phyloP scores from a whole-genome alignment of 2,329 filamentous ascomycete species.

The Pezicula carpinea region DNA sequence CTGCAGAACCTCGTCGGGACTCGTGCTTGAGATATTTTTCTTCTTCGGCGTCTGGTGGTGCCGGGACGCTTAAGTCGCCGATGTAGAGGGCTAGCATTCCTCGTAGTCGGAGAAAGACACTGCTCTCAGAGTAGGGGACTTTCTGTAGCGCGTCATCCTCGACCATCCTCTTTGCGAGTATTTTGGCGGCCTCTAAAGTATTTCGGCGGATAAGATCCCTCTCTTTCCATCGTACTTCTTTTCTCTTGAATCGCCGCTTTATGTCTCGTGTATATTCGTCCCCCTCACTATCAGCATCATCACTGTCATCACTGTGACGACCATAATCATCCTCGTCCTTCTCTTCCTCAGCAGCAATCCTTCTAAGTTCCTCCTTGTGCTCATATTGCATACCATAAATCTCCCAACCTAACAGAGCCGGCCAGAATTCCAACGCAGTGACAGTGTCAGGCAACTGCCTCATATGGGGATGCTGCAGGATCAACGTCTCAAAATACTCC shows the following conservation, averaged over 20 bases:
- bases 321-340: slow-evolving; percentile 19
- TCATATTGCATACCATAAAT: slow-evolving; percentile 68
- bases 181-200: slow-evolving; percentile 42
- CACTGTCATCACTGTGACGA: slow-evolving; percentile 11
- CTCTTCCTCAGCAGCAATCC: slow-evolving; percentile 29
- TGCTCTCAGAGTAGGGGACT: slow-evolving; percentile 65
- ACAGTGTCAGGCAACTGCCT: slow-evolving; percentile 55
- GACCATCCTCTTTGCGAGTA: slow-evolving; percentile 67
- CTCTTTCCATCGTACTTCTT: slow-evolving; percentile 20
- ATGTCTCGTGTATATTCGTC: slow-evolving; percentile 10
- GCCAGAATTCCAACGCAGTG: slow-evolving; percentile 73
- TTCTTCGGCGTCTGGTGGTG: slow-evolving; percentile 7
- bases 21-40: slow-evolving; percentile 20
- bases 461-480: slow-evolving; percentile 68
- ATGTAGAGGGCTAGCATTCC: slow-evolving; percentile 74
- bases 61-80: slow-evolving; percentile 57
- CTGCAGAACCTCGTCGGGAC: slow-evolving; percentile 12
- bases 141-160: slow-evolving; percentile 53
- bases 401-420: slow-evolving; percentile 76
- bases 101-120: slow-evolving; percentile 63
- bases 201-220: slow-evolving; percentile 24
- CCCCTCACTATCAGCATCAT: slow-evolving; percentile 21
- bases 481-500: slow-evolving; percentile 72
- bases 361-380: slow-evolving; percentile 41
- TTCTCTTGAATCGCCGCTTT: slow-evolving; percentile 16